Conservation (phyloP, 352 stramenopile genomes). For the Phytophthora rubi region DNA sequence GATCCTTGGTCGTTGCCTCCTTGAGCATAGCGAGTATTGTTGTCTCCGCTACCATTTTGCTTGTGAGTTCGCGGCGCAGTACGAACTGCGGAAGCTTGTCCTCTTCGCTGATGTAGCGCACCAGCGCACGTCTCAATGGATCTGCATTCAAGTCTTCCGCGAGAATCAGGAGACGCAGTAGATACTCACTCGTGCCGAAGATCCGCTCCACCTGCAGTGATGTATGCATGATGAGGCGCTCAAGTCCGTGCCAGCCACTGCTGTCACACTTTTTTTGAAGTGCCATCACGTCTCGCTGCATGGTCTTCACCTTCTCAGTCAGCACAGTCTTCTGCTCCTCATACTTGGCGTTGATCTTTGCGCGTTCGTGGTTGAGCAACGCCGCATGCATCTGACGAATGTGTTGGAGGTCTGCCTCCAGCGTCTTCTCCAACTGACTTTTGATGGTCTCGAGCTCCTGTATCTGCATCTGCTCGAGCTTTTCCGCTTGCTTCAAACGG, state of each 20-base stretch:
- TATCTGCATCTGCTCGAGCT: conserved; percentile 46
- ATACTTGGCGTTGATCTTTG: conserved; percentile 72
- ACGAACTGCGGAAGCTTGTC: conserved; percentile 65
- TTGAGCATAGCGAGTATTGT: conserved; percentile 75
- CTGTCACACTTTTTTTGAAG: conserved; percentile 63
- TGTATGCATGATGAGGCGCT: conserved; percentile 58
- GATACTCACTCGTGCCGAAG: conserved; percentile 76
- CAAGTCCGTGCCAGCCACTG: conserved; percentile 59
- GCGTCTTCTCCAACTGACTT: conserved; percentile 47
- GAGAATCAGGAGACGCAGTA: conserved; percentile 75
- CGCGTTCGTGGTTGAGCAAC: conserved; percentile 60
- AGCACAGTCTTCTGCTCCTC: conserved; percentile 51
- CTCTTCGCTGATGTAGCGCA: conserved; percentile 61
- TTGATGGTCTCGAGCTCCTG: conserved; percentile 53
- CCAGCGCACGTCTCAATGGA: conserved; percentile 55
- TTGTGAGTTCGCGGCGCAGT: conserved; percentile 73
- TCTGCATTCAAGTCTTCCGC: conserved; percentile 74
- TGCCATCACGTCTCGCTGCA: conserved; percentile 49
- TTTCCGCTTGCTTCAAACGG: conserved; percentile 38
- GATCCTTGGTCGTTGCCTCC: conserved; percentile 50
- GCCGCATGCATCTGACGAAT: conserved; percentile 68
- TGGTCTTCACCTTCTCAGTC: conserved; percentile 45
- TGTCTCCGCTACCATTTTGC: conserved; percentile 72
- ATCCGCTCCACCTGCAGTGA: conserved; percentile 68
- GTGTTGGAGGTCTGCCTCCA: conserved; percentile 71